Evolutionary conservation across 306 rosid genomes (phyloP).

Genomic region (Gastrolobium bilobum): DNA sequence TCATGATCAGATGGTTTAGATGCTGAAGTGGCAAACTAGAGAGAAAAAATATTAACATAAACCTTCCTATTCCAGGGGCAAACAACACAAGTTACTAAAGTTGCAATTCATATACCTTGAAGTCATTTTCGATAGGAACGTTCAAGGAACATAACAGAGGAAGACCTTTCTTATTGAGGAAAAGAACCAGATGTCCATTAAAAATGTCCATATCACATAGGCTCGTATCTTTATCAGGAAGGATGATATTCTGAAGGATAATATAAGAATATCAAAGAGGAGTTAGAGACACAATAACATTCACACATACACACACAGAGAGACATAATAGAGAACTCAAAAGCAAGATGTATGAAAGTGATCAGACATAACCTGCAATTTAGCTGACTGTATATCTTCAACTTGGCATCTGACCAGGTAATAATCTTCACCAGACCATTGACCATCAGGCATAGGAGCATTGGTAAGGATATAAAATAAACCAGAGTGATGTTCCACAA

Average conservation of each 20-base stretch:
- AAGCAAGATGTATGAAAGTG: constrained; percentile 32
- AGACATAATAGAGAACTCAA: not conserved
- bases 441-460: constrained; percentile 66
- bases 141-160: constrained; percentile 78
- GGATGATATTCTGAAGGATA: constrained; percentile 70
- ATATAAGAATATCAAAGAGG: constrained; percentile 42
- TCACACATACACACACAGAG: constrained; percentile 35
- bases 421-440: constrained; percentile 72
- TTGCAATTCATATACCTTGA: constrained; percentile 64
- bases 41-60: not conserved
- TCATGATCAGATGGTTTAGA: constrained; percentile 13
- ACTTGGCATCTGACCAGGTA: constrained; percentile 75
- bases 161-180: constrained; percentile 70
- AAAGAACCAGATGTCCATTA: constrained; percentile 87
- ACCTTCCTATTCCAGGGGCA: constrained; percentile 1
- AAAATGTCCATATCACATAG: constrained; percentile 88
- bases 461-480: constrained; percentile 86
- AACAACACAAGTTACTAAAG: constrained; percentile 1
- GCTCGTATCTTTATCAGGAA: constrained; percentile 70
- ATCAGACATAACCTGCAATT: constrained; percentile 72
- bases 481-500: constrained; percentile 92
- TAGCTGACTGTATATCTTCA: constrained; percentile 69
- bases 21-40: constrained; percentile 15
- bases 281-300: constrained; percentile 35
- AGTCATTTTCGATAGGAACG: constrained; percentile 63